phyloP scores from a whole-genome alignment of 75 land plant genomes.

The Cupressus sempervirens region DNA sequence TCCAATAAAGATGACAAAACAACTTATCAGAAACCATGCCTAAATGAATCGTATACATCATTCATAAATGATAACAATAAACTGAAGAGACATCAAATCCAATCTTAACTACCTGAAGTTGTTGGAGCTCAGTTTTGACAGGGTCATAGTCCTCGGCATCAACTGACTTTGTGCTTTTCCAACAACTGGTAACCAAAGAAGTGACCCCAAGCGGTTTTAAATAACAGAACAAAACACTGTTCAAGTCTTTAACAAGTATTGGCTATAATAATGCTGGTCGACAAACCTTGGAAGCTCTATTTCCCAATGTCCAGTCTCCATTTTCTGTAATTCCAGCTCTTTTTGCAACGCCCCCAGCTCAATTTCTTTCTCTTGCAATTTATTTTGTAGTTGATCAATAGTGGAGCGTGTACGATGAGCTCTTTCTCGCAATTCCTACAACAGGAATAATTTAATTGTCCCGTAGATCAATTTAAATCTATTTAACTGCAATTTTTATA shows the following conservation, averaged over 20 bases:
- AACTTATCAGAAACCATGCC: not conserved
- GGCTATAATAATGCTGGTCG: not conserved
- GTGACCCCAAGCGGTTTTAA: not conserved
- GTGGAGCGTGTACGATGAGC: conserved; percentile 42
- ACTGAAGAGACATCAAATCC: too few relatives aligned
- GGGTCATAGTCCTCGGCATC: conserved; percentile 69
- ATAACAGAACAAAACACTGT: not conserved
- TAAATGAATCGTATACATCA: not conserved
- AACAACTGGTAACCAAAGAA: conserved; percentile 36
- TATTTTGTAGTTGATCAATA: conserved; percentile 37
- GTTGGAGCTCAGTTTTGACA: conserved; percentile 45
- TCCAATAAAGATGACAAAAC: not conserved
- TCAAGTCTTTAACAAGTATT: not conserved
- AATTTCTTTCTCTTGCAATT: conserved; percentile 52
- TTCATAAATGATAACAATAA: not conserved
- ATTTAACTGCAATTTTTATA: not conserved
- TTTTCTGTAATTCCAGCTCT: conserved; percentile 48
- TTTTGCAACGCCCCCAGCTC: conserved; percentile 58
- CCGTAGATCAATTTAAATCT: not conserved
- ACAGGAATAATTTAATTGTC: conserved; percentile 6
- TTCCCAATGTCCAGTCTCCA: conserved; percentile 50
- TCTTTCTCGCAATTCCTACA: conserved; percentile 73
- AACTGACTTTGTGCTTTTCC: conserved; percentile 56
- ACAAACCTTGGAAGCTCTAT: conserved; percentile 65
- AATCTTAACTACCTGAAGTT: conserved; percentile 75